phyloP scores from a whole-genome alignment of 176 grass and related monocot genomes.

The Hordeum marinum region DNA sequence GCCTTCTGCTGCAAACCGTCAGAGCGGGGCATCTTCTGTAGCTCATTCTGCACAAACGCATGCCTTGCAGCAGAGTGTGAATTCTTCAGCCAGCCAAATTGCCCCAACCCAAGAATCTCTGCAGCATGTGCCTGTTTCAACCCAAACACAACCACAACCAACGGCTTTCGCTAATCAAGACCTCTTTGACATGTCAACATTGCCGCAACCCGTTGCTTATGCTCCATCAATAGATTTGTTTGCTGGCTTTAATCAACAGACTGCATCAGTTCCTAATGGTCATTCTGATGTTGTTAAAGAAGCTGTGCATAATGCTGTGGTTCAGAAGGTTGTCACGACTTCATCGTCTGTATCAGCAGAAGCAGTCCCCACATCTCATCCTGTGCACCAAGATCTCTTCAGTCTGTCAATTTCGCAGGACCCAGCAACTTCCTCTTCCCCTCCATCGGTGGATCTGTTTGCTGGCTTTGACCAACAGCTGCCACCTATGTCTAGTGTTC shows the following conservation, averaged over 20 bases:
- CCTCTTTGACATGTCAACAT: constrained; percentile 43
- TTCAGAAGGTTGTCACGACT: constrained; percentile 18
- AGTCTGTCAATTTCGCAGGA: constrained; percentile 36
- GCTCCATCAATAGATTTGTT: constrained; percentile 49
- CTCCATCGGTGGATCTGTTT: constrained; percentile 57
- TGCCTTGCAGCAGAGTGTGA: constrained; percentile 17
- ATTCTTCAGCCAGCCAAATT: constrained; percentile 24
- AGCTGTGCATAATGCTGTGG: constrained; percentile 16
- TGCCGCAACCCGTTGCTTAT: constrained; percentile 23
- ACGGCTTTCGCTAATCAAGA: constrained; percentile 14
- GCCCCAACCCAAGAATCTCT: neutral
- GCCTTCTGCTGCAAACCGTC: constrained; percentile 41
- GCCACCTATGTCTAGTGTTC: constrained; percentile 27
- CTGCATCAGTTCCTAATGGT: constrained; percentile 14
- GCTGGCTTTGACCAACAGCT: constrained; percentile 53
- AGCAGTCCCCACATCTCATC: constrained; percentile 25
- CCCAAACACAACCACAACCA: constrained; percentile 32
- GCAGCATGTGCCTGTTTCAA: constrained; percentile 10
- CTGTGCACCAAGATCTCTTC: constrained; percentile 39
- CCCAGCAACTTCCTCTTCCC: constrained; percentile 21
- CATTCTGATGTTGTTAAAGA: constrained; percentile 35
- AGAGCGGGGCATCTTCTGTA: constrained; percentile 25
- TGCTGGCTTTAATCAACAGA: constrained; percentile 60
- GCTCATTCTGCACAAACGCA: constrained; percentile 33
- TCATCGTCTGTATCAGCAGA: constrained; percentile 27